A percentile compares a stretch with the other conserved stretches of the same genome.
Evolutionary conservation across 2,329 filamentous ascomycete genomes (phyloP).

Genomic region (Fusarium sacchari): DNA sequence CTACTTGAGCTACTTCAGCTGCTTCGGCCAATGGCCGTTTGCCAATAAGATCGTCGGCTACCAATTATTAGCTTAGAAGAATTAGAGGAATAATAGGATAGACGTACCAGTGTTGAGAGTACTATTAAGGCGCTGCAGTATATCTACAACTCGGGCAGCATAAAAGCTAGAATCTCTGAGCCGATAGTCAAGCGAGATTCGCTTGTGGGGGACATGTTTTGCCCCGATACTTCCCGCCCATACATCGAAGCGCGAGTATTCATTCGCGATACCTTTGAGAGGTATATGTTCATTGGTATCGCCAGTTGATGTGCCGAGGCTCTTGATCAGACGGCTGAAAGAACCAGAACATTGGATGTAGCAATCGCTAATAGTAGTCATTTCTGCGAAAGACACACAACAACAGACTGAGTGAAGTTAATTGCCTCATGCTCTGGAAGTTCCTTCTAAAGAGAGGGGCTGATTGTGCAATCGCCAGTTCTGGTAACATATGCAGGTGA

Average conservation of each 20-base stretch:
- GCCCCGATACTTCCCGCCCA: not conserved
- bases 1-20: no score
- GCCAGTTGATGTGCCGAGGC: not conserved
- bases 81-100: not conserved
- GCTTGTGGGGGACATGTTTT: not conserved
- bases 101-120: not conserved
- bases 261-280: not conserved
- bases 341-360: not conserved
- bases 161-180: not conserved
- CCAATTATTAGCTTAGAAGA: fast-evolving
- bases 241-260: not conserved
- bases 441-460: not conserved
- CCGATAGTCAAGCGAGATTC: not conserved
- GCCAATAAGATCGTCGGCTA: not conserved
- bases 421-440: not conserved
- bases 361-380: not conserved
- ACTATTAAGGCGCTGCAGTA: not conserved
- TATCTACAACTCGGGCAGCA: not conserved
- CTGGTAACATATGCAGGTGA: not conserved
- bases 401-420: not conserved
- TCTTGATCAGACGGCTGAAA: not conserved
- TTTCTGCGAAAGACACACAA: not conserved
- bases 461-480: not conserved
- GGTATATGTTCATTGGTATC: not conserved
- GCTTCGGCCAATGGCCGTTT: not conserved